Evolutionary conservation across 1,284 basidiomycete species (phyloP).

Genomic region (Phlebopus sp.): DNA sequence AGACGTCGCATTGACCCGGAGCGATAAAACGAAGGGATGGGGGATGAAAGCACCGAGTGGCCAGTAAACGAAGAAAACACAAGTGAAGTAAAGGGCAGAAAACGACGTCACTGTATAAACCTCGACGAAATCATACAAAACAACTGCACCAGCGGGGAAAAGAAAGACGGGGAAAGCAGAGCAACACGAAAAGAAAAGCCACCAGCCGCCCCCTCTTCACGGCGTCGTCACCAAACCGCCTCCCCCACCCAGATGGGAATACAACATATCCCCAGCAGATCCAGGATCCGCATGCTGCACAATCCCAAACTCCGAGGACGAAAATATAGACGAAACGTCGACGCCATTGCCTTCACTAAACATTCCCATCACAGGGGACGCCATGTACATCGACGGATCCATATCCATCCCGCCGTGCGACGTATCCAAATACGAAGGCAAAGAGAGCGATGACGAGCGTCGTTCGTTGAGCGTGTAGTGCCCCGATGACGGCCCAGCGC

Average conservation of each 20-base stretch:
- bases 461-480: conserved; percentile 21
- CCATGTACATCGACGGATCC: conserved; percentile 29
- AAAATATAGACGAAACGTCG: conserved; percentile 29
- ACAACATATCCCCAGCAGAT: conserved; percentile 24
- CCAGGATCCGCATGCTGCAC: conserved; percentile 24
- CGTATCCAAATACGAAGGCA: conserved; percentile 24
- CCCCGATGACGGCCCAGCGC: conserved; percentile 13
- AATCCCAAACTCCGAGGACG: conserved; percentile 27
- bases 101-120: conserved; percentile 3
- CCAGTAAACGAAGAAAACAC: conserved; percentile 6
- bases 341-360: conserved; percentile 24
- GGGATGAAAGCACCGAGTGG: too few species aligned
- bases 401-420: conserved; percentile 29
- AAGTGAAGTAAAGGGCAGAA: not conserved
- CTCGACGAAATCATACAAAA: conserved; percentile 18
- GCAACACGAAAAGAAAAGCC: too few species aligned
- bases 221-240: conserved; percentile 28
- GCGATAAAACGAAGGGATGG: too few species aligned
- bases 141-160: not conserved
- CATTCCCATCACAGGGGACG: conserved; percentile 32
- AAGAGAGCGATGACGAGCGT: conserved; percentile 20
- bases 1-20: too few species aligned
- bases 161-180: too few species aligned
- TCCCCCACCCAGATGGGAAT: conserved; percentile 21
- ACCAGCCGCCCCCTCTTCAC: too few species aligned